These are phyloP conservation scores for Aegilops tauschii DNA, from an alignment of 176 grass and related monocot genomes.

Conservation along the genomic window DNA sequence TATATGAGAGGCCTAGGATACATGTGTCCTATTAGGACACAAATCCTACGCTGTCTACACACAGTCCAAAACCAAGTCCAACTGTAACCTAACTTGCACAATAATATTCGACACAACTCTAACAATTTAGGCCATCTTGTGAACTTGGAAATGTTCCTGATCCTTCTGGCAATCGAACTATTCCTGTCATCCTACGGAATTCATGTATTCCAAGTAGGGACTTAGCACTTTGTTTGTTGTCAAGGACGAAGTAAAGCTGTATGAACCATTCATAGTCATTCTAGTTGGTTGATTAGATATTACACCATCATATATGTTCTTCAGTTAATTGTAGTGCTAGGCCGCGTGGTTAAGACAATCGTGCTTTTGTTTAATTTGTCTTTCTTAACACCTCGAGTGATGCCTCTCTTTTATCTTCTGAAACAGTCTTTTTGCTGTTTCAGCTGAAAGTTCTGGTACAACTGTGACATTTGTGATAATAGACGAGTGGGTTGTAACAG, in stretches of 20 bases:
- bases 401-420: background rate
- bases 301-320: slow-evolving; percentile 8
- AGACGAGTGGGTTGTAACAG: slow-evolving; percentile 93
- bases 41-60: too few relatives aligned
- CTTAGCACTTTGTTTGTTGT: background rate
- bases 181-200: background rate
- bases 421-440: slow-evolving; percentile 21
- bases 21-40: too few relatives aligned
- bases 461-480: slow-evolving; percentile 94
- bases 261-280: background rate
- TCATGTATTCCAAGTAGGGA: background rate
- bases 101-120: too few relatives aligned
- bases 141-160: background rate
- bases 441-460: slow-evolving; percentile 77
- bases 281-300: background rate
- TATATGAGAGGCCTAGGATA: too few relatives aligned
- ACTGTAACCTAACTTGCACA: too few relatives aligned
- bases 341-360: background rate
- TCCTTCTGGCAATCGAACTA: background rate
- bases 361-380: background rate
- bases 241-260: background rate
- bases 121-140: background rate
- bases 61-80: too few relatives aligned
- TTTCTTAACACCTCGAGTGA: background rate
- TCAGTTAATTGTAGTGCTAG: background rate